Conservation (phyloP, 371 early-diverging fungal genomes). For the Mortierella sp. region DNA sequence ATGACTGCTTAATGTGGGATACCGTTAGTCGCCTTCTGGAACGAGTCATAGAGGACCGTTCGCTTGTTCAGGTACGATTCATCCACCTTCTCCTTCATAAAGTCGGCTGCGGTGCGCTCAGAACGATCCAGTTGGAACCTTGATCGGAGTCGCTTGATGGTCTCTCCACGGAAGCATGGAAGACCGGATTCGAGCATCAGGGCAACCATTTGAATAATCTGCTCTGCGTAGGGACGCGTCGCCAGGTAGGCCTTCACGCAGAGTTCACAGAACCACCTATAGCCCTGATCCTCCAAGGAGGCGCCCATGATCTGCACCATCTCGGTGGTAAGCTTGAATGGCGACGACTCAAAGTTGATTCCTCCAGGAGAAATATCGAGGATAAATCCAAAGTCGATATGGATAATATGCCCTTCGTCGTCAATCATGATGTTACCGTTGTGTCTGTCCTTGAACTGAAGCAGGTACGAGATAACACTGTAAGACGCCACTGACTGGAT, state of each 20-base stretch:
- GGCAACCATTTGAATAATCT: slow-evolving; percentile 87
- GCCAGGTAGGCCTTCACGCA: slow-evolving; percentile 91
- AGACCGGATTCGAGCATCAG: slow-evolving; percentile 95
- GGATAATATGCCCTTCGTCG: slow-evolving; percentile 94
- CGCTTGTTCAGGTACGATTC: slow-evolving; percentile 93
- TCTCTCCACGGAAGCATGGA: slow-evolving; percentile 95
- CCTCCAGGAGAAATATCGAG: slow-evolving; percentile 98
- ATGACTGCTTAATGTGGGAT: slow-evolving; percentile 52
- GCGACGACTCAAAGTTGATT: slow-evolving; percentile 93
- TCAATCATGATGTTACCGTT: slow-evolving; percentile 99
- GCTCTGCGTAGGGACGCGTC: slow-evolving; percentile 85
- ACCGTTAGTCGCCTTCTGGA: slow-evolving; percentile 93
- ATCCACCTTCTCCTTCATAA: slow-evolving; percentile 89
- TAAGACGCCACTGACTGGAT: slow-evolving; percentile 97
- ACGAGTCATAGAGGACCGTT: slow-evolving; percentile 87
- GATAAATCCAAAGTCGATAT: slow-evolving; percentile 99
- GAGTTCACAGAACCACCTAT: slow-evolving; percentile 84
- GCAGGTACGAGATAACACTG: slow-evolving; percentile 93
- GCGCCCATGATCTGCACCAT: slow-evolving; percentile 97
- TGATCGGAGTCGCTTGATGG: slow-evolving; percentile 83
- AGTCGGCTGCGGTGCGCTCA: slow-evolving; percentile 92
- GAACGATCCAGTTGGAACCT: slow-evolving; percentile 91
- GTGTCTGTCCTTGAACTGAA: slow-evolving; percentile 98
- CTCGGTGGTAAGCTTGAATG: slow-evolving; percentile 98
- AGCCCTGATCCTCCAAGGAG: slow-evolving; percentile 78